Evolutionary conservation across 352 stramenopile species (phyloP).

Genomic region (Globisporangium lucens): DNA sequence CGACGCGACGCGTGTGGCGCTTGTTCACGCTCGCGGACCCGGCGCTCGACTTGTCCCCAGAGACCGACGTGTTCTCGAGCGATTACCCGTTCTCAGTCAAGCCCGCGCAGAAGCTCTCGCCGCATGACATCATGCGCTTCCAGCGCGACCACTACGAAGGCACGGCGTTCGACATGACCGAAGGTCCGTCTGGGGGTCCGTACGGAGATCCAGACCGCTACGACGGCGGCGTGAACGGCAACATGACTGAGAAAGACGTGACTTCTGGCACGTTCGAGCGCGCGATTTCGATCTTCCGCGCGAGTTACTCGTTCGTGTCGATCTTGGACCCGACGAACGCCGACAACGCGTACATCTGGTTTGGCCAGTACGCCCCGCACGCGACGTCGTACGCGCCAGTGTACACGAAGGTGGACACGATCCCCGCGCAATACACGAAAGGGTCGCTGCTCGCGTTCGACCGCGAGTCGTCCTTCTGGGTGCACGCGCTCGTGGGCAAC

Average conservation of each 20-base stretch:
- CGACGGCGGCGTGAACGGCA: slow-evolving; percentile 42
- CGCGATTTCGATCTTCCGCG: slow-evolving; percentile 92
- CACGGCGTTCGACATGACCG: slow-evolving; percentile 89
- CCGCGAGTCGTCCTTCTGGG: slow-evolving; percentile 67
- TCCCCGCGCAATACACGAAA: slow-evolving; percentile 46
- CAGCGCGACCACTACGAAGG: slow-evolving; percentile 93
- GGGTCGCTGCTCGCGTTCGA: slow-evolving; percentile 72
- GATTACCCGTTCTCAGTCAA: slow-evolving; percentile 89
- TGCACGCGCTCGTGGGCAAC: slow-evolving; percentile 81
- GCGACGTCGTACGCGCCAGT: slow-evolving; percentile 88
- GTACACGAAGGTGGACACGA: slow-evolving; percentile 57
- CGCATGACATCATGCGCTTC: slow-evolving; percentile 88
- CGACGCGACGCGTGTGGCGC: slow-evolving; percentile 89
- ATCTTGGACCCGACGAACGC: slow-evolving; percentile 53
- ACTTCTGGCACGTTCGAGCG: slow-evolving; percentile 79
- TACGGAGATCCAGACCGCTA: slow-evolving; percentile 92
- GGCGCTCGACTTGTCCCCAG: slow-evolving; percentile 58
- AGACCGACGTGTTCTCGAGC: slow-evolving; percentile 67
- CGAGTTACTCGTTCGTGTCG: slow-evolving; percentile 88
- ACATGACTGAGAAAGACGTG: slow-evolving; percentile 54
- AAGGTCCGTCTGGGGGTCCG: slow-evolving; percentile 71
- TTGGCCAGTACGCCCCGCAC: slow-evolving; percentile 90
- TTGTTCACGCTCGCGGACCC: slow-evolving; percentile 83
- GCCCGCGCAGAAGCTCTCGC: slow-evolving; percentile 42
- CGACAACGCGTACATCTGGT: slow-evolving; percentile 77